Conservation (phyloP, 139 green algal species). For the Ettlia oleoabundans region DNA sequence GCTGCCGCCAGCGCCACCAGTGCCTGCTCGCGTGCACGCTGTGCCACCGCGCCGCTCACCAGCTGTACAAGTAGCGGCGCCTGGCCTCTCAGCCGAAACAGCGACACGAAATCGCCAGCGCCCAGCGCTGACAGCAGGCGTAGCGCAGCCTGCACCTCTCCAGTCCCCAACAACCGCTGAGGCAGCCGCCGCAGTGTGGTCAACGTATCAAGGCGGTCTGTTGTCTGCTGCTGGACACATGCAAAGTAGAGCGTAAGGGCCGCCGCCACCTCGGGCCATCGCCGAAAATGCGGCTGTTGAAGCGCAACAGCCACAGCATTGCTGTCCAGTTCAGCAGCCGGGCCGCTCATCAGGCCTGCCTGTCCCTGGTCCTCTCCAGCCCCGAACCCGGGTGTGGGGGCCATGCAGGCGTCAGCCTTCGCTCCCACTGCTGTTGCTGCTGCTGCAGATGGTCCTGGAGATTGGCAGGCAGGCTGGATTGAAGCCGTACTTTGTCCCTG, state of each 20-base stretch:
- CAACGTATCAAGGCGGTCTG: slow-evolving; percentile 7
- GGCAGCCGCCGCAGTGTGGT: slow-evolving; percentile 38
- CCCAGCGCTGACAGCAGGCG: background rate
- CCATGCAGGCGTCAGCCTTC: no score
- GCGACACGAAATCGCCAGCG: background rate
- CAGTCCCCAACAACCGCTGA: background rate
- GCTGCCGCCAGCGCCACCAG: slow-evolving; percentile 2
- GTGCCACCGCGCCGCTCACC: background rate
- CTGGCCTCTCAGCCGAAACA: background rate
- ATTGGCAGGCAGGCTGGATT: no score
- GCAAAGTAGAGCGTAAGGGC: slow-evolving; percentile 3
- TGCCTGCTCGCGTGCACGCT: background rate
- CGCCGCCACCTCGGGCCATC: slow-evolving; percentile 30
- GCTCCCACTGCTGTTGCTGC: no score
- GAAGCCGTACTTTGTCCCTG: no score
- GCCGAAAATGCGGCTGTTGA: background rate
- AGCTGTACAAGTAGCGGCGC: slow-evolving; percentile 10
- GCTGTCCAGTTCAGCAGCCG: background rate
- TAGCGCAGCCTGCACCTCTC: slow-evolving; percentile 28
- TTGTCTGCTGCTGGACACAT: background rate
- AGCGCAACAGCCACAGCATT: background rate
- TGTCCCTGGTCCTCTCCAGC: no score
- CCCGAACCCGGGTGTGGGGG: no score
- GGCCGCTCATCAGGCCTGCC: background rate
- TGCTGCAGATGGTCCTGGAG: no score